These are phyloP conservation scores for Corylus heterophylla DNA, from an alignment of 306 rosid genomes.

Conservation along the genomic window DNA sequence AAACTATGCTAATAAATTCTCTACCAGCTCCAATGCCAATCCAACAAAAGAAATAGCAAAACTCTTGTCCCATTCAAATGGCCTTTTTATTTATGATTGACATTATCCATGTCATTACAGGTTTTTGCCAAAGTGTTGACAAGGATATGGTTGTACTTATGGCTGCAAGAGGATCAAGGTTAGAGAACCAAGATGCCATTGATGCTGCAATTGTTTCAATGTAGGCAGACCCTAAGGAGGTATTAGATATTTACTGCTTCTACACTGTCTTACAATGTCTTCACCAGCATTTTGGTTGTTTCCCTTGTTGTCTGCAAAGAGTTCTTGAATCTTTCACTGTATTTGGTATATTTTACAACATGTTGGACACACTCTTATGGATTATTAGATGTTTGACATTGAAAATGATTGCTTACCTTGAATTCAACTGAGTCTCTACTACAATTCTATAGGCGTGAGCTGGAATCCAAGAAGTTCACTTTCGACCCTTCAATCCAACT, in stretches of 20 bases:
- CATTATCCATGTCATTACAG: slow-evolving; percentile 25
- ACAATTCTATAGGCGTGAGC: slow-evolving; percentile 44
- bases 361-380: not conserved
- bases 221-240: slow-evolving; percentile 80
- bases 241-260: slow-evolving; percentile 18
- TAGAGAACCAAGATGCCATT: slow-evolving; percentile 78
- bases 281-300: not conserved
- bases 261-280: not conserved
- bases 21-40: not conserved
- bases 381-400: not conserved
- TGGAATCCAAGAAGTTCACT: slow-evolving; percentile 71
- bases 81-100: not conserved
- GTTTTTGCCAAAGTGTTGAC: slow-evolving; percentile 59
- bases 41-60: not conserved
- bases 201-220: slow-evolving; percentile 69
- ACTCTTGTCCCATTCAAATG: not conserved
- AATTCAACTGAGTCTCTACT: slow-evolving; percentile 7
- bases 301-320: not conserved
- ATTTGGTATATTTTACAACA: not conserved
- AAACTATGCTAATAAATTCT: too few relatives aligned
- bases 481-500: slow-evolving; percentile 79
- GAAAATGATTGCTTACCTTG: not conserved
- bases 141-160: slow-evolving; percentile 65
- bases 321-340: not conserved
- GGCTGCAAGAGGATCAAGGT: slow-evolving; percentile 84